Evolutionary conservation across 2,329 filamentous ascomycete genomes (phyloP), one percentile per base, ranked within the genome.

Genomic region (Penicillium expansum): DNA sequence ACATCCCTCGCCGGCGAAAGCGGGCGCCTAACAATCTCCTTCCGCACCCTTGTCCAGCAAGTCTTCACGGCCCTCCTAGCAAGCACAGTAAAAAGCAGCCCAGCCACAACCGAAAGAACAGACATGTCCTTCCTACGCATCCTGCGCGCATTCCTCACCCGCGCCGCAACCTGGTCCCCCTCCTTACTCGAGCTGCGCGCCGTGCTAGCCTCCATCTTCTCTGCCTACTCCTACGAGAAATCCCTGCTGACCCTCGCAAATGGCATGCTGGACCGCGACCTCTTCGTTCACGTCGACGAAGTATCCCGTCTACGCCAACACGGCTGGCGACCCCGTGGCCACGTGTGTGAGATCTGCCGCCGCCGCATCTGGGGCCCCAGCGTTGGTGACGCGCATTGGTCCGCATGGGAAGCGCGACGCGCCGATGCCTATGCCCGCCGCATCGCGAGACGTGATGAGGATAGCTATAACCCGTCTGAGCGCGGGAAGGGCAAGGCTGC

Each of bases 171-270:
- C 24, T 86, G 88, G 18, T 95, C 92, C 0, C 92, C 94, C 0
- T 95, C 90, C 13, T 80, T 99, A 1, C 88, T 91, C 1, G 92
- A 97, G 70, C 82, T 99, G 3, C 88, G 94, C 43, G 84, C 85
- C 7, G 92, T 97, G 0, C 83, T 99, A 2, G 81, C 86, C 1
- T 94, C 92, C 13, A 93, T 99, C 54, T 97, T 99, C 76, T 87
- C 93, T 0, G 93, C 94, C 0, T 99, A 99, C 71, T 88, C 92
- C 0, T 97, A 97, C 71, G 94, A 99, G 73, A 90, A 93, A 71
- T 92, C 90, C 0, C 90, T 99, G 16, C 82, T 99, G 20, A 82
- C 84, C 1, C 83, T 99, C 3, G 91, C 94, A 0, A 96, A 93
- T 71, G 83, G 88, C 4, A 86, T 99, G 55, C 81, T 99, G 0